Percentiles rank a stretch among this genome's conserved stretches.
These are phyloP conservation scores for Hamamelis virginiana DNA, from an alignment of 164 flowering plant genomes.

Conservation along the genomic window DNA sequence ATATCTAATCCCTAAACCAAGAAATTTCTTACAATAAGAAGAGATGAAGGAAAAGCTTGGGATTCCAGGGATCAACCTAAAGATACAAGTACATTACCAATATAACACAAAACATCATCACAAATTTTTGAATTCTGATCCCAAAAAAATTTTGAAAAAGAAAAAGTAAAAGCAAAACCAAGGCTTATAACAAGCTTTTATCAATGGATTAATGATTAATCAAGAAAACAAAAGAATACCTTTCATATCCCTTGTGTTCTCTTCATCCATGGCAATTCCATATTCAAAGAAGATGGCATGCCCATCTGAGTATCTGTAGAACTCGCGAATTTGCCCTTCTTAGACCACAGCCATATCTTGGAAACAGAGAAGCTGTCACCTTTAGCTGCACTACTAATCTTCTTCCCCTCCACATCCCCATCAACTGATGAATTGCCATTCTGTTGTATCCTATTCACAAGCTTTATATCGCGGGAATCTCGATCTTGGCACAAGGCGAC, in stretches of 20 bases:
- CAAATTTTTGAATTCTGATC: conserved; percentile 3
- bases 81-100: neutral
- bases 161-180: conserved; percentile 13
- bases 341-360: conserved; percentile 69
- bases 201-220: conserved; percentile 5
- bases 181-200: conserved; percentile 5
- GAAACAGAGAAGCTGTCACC: conserved; percentile 67
- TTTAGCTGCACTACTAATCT: conserved; percentile 41
- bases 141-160: conserved; percentile 1
- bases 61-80: neutral
- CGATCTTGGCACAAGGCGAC: conserved; percentile 33
- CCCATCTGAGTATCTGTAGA: conserved; percentile 29
- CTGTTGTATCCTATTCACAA: conserved; percentile 10
- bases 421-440: conserved; percentile 22
- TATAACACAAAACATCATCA: neutral
- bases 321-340: conserved; percentile 44
- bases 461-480: conserved; percentile 12
- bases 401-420: conserved; percentile 41
- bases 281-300: conserved; percentile 29
- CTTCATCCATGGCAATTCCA: conserved; percentile 43
- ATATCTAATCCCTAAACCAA: neutral
- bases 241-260: conserved; percentile 27
- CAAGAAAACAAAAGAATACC: conserved; percentile 20
- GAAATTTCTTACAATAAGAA: neutral
- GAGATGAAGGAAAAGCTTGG: neutral